Evolutionary conservation across 2,329 filamentous ascomycete genomes (phyloP), one percentile per base, ranked within the genome.

Genomic region (Colletotrichum cereale): DNA sequence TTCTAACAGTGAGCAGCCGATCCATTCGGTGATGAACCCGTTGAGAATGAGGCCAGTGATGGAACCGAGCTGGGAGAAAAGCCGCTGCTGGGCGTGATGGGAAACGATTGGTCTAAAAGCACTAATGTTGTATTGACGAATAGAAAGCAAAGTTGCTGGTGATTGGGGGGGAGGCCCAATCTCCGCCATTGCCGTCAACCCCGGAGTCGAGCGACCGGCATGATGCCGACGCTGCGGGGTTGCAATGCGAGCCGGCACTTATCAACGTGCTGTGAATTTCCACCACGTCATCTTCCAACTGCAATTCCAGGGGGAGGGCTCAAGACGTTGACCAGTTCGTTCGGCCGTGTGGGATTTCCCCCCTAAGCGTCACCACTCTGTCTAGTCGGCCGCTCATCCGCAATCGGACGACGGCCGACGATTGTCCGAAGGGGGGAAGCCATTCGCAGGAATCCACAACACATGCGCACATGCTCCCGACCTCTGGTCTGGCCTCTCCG

Each of bases 21-120:
- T 82, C 21, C 80, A 77, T 44, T 86, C 80, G 18, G 84, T 82
- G 14, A 87, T 74, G 62, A 80, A 80, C 3, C 87, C 87, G 67
- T 85, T 85, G 29, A 86, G 70, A 12, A 86, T 77, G 3, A 86
- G 80, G 1, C 87, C 87, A 3, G 88, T 66, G 26, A 89, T 85
- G 18, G 83, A 80, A 5, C 87, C 87, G 11, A 85, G 81, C 21
- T 80, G 77, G 0, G 83, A n/a, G n/a, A n/a, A n/a, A n/a, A n/a
- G n/a, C n/a, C n/a, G n/a, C n/a, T n/a, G n/a, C n/a, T n/a, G n/a
- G n/a, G n/a, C n/a, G n/a, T n/a, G n/a, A n/a, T n/a, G n/a, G n/a
- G n/a, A n/a, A n/a, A n/a, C n/a, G n/a, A n/a, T n/a, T n/a, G n/a
- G n/a, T n/a, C n/a, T n/a, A n/a, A n/a, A n/a, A n/a, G n/a, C n/a